phyloP scores from a whole-genome alignment of 1,284 basidiomycete species.

The Leccinum pachyderme region DNA sequence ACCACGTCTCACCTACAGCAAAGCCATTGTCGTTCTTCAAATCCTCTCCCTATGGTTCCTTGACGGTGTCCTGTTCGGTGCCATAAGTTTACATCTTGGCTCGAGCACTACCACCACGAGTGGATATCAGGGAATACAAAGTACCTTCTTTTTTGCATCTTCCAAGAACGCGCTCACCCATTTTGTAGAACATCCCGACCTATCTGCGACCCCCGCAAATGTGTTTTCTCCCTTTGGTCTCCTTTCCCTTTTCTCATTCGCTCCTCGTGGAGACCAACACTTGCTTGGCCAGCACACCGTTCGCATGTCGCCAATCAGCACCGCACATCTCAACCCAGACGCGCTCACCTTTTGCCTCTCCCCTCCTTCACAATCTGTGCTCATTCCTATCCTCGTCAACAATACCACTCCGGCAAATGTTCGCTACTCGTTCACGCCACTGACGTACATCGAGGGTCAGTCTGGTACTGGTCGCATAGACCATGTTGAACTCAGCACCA shows the following conservation, averaged over 20 bases:
- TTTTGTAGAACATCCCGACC: slow-evolving; percentile 35
- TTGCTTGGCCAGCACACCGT: slow-evolving; percentile 89
- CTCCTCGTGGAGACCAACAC: slow-evolving; percentile 47
- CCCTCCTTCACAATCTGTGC: slow-evolving; percentile 50
- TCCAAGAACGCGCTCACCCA: slow-evolving; percentile 8
- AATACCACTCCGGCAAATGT: slow-evolving; percentile 81
- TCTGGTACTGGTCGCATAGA: slow-evolving; percentile 45
- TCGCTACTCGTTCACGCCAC: slow-evolving; percentile 74
- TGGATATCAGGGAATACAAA: slow-evolving; percentile 25
- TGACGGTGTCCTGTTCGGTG: slow-evolving; percentile 73
- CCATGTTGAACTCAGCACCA: slow-evolving; percentile 54
- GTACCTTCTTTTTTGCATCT: slow-evolving; percentile 22
- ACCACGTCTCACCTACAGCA: slow-evolving; percentile 72
- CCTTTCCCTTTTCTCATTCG: slow-evolving; percentile 38
- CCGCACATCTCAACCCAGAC: slow-evolving; percentile 78
- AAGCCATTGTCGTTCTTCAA: slow-evolving; percentile 57
- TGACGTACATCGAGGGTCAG: slow-evolving; percentile 49
- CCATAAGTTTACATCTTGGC: slow-evolving; percentile 49
- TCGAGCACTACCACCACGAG: slow-evolving; percentile 21
- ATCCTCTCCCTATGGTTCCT: slow-evolving; percentile 57
- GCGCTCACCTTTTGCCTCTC: slow-evolving; percentile 69
- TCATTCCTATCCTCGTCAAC: slow-evolving; percentile 85
- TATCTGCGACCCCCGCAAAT: slow-evolving; percentile 45
- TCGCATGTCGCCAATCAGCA: slow-evolving; percentile 86
- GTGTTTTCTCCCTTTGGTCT: slow-evolving; percentile 49